A percentile compares a stretch with the other conserved stretches of the same genome.
Evolutionary conservation across 2,329 filamentous ascomycete species (phyloP).

Genomic region (Pyricularia grisea): DNA sequence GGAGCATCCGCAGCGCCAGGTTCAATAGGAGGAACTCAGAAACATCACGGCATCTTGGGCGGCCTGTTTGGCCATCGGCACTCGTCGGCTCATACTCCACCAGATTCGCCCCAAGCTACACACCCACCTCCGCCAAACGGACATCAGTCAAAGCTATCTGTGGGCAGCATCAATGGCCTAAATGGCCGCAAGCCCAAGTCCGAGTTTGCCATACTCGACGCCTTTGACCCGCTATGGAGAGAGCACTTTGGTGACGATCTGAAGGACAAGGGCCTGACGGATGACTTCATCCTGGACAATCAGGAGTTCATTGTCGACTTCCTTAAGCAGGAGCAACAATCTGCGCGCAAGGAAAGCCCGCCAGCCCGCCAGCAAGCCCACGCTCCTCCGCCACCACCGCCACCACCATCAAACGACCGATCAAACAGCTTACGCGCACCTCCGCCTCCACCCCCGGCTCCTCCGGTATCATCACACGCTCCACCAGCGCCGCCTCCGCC

Average conservation of each 20-base stretch:
- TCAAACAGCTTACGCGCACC: conserved; percentile 19
- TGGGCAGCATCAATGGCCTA: conserved; percentile 34
- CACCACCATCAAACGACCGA: conserved; percentile 18
- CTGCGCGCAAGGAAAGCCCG: conserved; percentile 19
- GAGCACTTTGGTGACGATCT: conserved; percentile 58
- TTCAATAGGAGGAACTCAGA: conserved; percentile 21
- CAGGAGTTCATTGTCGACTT: conserved; percentile 61
- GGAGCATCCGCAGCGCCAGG: conserved; percentile 28
- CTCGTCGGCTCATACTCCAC: conserved; percentile 43
- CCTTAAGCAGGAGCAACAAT: conserved; percentile 42
- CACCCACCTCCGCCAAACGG: conserved; percentile 21
- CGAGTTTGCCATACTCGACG: conserved; percentile 54
- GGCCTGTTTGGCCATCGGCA: conserved; percentile 46
- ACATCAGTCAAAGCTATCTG: conserved; percentile 21
- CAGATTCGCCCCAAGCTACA: conserved; percentile 42
- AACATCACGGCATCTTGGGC: conserved; percentile 41
- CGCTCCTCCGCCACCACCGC: conserved; percentile 15
- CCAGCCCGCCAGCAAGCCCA: conserved; percentile 8
- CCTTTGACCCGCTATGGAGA: conserved; percentile 56
- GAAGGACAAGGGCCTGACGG: conserved; percentile 51
- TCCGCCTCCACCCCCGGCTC: conserved; percentile 22
- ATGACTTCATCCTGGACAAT: conserved; percentile 59
- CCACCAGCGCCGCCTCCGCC: conserved; percentile 33
- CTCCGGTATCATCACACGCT: conserved; percentile 12
- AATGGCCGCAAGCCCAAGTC: conserved; percentile 22